Percentiles rank a stretch among this genome's conserved stretches.
Conservation (phyloP, 805 yeast genomes). For the Pichia membranifaciens region DNA sequence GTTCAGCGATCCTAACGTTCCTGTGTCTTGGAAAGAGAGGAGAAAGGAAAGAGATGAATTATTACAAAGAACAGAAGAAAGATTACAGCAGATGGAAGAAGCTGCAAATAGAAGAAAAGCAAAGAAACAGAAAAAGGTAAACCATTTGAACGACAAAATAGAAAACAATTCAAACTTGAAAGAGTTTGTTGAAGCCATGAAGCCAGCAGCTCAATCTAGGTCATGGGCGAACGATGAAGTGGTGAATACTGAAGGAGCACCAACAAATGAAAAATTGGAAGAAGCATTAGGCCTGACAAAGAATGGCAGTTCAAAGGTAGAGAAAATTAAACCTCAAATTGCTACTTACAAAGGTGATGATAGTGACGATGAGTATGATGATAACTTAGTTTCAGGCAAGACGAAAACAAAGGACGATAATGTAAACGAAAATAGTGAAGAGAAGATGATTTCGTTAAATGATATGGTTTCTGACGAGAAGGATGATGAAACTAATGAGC, state of each 20-base stretch:
- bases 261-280: slow-evolving; percentile 39
- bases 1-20: slow-evolving; percentile 77
- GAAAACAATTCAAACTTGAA: slow-evolving; percentile 58
- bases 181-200: slow-evolving; percentile 81
- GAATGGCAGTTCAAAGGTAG: slow-evolving; percentile 26
- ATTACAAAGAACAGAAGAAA: slow-evolving; percentile 44
- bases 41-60: slow-evolving; percentile 46
- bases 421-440: slow-evolving; percentile 36
- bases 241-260: slow-evolving; percentile 41
- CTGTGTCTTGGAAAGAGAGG: slow-evolving; percentile 55
- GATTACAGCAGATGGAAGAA: slow-evolving; percentile 44
- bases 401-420: slow-evolving; percentile 27
- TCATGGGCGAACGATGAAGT: slow-evolving; percentile 70
- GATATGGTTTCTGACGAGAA: not conserved
- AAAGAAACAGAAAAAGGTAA: slow-evolving; percentile 34
- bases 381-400: slow-evolving; percentile 24
- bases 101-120: slow-evolving; percentile 37
- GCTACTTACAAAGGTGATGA: slow-evolving; percentile 30
- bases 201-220: slow-evolving; percentile 61
- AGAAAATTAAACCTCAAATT: slow-evolving; percentile 9
- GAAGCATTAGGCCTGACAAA: slow-evolving; percentile 32
- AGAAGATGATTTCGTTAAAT: slow-evolving; percentile 37
- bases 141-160: slow-evolving; percentile 53
- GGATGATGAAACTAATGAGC: not conserved
- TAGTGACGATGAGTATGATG: slow-evolving; percentile 51